Evolutionary conservation across 345 rosid species (phyloP).

Genomic region (Noccaea caerulescens): DNA sequence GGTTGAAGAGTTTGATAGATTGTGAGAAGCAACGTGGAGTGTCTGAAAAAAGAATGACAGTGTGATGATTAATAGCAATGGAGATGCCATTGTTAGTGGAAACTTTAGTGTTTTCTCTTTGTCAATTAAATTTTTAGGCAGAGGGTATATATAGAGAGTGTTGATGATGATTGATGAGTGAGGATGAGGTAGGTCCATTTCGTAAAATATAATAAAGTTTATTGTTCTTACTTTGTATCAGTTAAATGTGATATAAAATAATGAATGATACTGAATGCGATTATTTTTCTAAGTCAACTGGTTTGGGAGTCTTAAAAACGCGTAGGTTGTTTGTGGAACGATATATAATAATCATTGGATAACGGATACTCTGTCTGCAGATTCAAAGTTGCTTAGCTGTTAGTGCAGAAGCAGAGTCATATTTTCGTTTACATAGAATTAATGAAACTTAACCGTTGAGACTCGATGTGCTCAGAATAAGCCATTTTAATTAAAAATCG

Average conservation of each 20-base stretch:
- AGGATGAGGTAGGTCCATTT: slow-evolving; percentile 28
- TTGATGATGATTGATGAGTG: slow-evolving; percentile 3
- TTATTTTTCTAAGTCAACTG: slow-evolving; percentile 26
- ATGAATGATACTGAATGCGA: background rate
- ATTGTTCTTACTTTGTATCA: background rate
- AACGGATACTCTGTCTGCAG: slow-evolving; percentile 20
- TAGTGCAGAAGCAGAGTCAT: slow-evolving; percentile 23
- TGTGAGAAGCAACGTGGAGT: slow-evolving; percentile 16
- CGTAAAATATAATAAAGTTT: background rate
- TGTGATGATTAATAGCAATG: slow-evolving; percentile 19
- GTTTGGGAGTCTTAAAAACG: slow-evolving; percentile 38
- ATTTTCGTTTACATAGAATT: background rate
- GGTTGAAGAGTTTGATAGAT: slow-evolving; percentile 44
- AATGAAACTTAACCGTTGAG: slow-evolving; percentile 33
- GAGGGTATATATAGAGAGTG: slow-evolving; percentile 31
- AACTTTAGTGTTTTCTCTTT: background rate
- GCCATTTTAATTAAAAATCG: background rate
- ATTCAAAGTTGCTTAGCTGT: slow-evolving; percentile 36
- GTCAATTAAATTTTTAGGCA: slow-evolving; percentile 26
- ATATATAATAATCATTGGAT: slow-evolving; percentile 14
- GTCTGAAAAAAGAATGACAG: slow-evolving; percentile 25
- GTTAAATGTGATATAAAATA: background rate
- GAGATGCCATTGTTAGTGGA: slow-evolving; percentile 19
- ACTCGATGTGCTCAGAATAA: background rate
- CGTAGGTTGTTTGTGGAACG: slow-evolving; percentile 23